phyloP scores from a whole-genome alignment of 768 basidiomycete genomes.

The Collybia sp. region DNA sequence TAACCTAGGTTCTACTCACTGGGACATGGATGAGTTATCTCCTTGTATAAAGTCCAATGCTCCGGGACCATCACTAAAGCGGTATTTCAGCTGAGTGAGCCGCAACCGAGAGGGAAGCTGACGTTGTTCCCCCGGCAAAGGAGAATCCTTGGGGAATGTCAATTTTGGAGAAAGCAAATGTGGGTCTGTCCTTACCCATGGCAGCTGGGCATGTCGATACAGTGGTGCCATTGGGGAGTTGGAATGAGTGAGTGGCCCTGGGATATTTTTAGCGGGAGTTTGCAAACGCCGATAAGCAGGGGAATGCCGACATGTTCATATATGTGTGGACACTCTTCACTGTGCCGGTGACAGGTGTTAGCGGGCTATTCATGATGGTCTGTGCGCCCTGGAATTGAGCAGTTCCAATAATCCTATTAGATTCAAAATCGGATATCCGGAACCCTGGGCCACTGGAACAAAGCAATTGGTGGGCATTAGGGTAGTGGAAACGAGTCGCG shows the following conservation, averaged over 20 bases:
- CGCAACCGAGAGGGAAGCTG: constrained; percentile 16
- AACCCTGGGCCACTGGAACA: constrained; percentile 66
- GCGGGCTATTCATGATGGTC: constrained; percentile 48
- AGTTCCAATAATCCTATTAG: constrained; percentile 68
- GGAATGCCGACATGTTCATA: constrained; percentile 56
- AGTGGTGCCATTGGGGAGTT: constrained; percentile 58
- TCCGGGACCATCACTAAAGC: constrained; percentile 69
- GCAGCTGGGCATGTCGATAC: constrained; percentile 77
- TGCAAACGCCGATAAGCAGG: constrained; percentile 1
- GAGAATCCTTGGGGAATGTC: constrained; percentile 45
- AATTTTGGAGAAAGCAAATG: too few relatives aligned
- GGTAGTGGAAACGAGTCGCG: constrained; percentile 5
- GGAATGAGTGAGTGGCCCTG: constrained; percentile 63
- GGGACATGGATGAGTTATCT: constrained; percentile 52
- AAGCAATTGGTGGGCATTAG: neutral
- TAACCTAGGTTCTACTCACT: constrained; percentile 31
- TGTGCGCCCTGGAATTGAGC: constrained; percentile 67
- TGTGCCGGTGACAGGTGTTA: constrained; percentile 48
- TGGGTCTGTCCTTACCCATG: constrained; percentile 40
- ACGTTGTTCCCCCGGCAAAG: constrained; percentile 83
- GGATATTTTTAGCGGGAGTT: constrained; percentile 2
- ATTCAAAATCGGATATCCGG: constrained; percentile 69
- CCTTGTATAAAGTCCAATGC: constrained; percentile 78
- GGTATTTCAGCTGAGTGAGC: neutral
- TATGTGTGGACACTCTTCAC: constrained; percentile 72